phyloP scores from a whole-genome alignment of 345 rosid genomes.

The Moricandia moricandioides region DNA sequence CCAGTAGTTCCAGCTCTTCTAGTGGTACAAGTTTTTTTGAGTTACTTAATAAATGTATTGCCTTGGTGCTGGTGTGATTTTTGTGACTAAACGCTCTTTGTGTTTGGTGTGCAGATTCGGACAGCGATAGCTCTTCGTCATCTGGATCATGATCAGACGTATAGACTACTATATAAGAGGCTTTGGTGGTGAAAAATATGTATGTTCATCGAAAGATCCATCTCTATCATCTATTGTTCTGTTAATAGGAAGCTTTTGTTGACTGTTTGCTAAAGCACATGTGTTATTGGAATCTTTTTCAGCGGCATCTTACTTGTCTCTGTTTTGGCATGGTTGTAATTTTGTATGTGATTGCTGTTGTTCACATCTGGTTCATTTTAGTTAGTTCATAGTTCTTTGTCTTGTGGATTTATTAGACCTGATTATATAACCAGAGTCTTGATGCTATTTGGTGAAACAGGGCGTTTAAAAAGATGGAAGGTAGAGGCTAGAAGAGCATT shows the following conservation, averaged over 20 bases:
- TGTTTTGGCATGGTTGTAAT: not conserved
- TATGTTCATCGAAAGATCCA: conserved; percentile 17
- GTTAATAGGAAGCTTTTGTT: not conserved
- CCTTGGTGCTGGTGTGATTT: not conserved
- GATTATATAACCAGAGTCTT: not conserved
- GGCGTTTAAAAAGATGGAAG: conserved; percentile 31
- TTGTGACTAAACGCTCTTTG: not conserved
- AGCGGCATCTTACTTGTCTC: not conserved
- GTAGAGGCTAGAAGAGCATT: conserved; percentile 52
- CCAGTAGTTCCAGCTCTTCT: conserved; percentile 96
- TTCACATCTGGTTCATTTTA: not conserved
- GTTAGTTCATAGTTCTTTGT: not conserved
- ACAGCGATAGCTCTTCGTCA: conserved; percentile 84
- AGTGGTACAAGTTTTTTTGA: conserved; percentile 60
- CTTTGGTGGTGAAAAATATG: conserved; percentile 20
- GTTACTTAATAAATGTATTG: not conserved
- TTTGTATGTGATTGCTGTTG: conserved; percentile 16
- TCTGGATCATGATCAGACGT: conserved; percentile 78
- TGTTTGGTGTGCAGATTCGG: conserved; percentile 62
- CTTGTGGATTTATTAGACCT: not conserved
- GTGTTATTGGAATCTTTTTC: not conserved
- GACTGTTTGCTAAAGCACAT: not conserved
- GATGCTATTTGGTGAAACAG: conserved; percentile 20
- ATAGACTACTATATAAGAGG: conserved; percentile 24
- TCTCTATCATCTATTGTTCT: not conserved